phyloP scores from a whole-genome alignment of 345 rosid genomes.

The Heritiera littoralis region DNA sequence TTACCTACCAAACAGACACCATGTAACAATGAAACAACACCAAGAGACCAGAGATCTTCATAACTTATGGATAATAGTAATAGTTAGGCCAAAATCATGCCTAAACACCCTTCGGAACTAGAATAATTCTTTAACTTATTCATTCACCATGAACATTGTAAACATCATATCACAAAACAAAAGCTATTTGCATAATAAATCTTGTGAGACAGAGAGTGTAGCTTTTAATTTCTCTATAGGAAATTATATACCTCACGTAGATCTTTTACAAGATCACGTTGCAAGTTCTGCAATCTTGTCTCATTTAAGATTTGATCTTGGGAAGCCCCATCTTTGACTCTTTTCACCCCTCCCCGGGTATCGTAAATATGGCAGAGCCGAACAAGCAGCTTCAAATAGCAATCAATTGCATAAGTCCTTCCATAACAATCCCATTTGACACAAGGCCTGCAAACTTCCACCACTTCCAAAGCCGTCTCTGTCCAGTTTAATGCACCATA shows the following conservation, averaged over 20 bases:
- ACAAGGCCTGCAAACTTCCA: slow-evolving; percentile 97
- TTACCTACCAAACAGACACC: slow-evolving; percentile 55
- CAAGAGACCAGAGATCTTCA: background rate
- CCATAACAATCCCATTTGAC: slow-evolving; percentile 99
- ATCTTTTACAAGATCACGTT: slow-evolving; percentile 87
- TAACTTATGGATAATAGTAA: background rate
- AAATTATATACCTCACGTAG: slow-evolving; percentile 68
- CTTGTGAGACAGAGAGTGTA: slow-evolving; percentile 1
- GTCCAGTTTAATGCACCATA: slow-evolving; percentile 99
- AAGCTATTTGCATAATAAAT: background rate
- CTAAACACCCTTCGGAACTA: background rate
- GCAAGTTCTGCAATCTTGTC: slow-evolving; percentile 89
- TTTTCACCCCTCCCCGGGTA: slow-evolving; percentile 96
- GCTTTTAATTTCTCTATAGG: slow-evolving; percentile 8
- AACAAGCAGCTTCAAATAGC: slow-evolving; percentile 91
- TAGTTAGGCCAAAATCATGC: background rate
- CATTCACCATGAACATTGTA: slow-evolving; percentile 1
- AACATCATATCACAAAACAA: background rate
- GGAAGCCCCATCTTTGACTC: slow-evolving; percentile 96
- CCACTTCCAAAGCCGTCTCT: slow-evolving; percentile 95
- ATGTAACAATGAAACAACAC: background rate
- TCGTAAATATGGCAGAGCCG: slow-evolving; percentile 94
- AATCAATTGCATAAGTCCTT: slow-evolving; percentile 93
- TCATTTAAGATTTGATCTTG: slow-evolving; percentile 95
- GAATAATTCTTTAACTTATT: background rate